phyloP scores from a whole-genome alignment of 768 basidiomycete genomes.

The Kwoniella dejecticola region DNA sequence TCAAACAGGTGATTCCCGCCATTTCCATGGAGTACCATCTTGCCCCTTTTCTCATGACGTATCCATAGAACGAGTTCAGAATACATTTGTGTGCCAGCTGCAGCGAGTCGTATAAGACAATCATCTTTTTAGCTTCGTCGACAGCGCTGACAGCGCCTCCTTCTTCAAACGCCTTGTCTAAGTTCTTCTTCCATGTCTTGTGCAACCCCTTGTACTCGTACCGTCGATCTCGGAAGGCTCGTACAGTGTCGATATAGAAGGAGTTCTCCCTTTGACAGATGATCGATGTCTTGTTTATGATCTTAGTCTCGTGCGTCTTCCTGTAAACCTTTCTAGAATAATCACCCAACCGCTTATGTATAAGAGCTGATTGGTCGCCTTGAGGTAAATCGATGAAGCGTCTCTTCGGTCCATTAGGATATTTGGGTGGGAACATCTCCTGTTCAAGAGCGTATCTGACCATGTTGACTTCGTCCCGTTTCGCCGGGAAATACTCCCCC shows the following conservation, averaged over 20 bases:
- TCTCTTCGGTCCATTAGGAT: constrained; percentile 70
- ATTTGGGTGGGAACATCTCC: constrained; percentile 83
- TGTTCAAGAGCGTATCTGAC: constrained; percentile 95
- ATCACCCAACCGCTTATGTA: constrained; percentile 96
- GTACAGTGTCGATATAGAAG: constrained; percentile 98
- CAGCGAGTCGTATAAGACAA: constrained; percentile 95
- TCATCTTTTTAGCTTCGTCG: constrained; percentile 98
- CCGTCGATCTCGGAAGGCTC: constrained; percentile 91
- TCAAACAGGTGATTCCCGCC: constrained; percentile 98
- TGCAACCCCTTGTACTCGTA: constrained; percentile 98
- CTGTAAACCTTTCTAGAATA: constrained; percentile 98
- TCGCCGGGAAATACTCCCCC: constrained; percentile 96
- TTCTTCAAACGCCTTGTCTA: constrained; percentile 72
- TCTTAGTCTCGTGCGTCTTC: constrained; percentile 95
- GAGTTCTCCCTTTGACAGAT: constrained; percentile 98
- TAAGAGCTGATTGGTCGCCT: constrained; percentile 82
- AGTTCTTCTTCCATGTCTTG: constrained; percentile 99
- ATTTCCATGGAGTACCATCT: constrained; percentile 99
- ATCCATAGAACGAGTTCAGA: constrained; percentile 99
- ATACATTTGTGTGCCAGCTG: constrained; percentile 99
- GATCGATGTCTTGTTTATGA: constrained; percentile 89
- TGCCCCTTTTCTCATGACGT: constrained; percentile 99
- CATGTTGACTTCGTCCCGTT: constrained; percentile 98
- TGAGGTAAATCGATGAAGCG: constrained; percentile 79
- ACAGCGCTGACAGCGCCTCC: constrained; percentile 78